Evolutionary conservation across 495 filamentous ascomycete species (phyloP), one percentile per base, ranked within the genome.

Genomic region (Hypoxylon trugodes): DNA sequence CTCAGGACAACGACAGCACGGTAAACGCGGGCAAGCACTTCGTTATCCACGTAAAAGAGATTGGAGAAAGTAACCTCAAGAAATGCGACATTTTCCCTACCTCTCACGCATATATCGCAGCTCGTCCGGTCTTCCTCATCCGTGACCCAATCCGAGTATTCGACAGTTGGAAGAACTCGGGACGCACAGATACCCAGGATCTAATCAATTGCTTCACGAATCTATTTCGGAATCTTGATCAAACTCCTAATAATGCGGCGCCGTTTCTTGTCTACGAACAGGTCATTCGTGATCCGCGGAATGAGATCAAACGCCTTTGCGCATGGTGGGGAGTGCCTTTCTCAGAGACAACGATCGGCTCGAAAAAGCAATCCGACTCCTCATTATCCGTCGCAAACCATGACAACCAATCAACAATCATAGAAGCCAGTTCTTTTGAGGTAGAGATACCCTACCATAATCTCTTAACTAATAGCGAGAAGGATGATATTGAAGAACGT

Each of bases 121-220:
- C 15, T 19, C 28, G 38, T 2, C 48, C 40, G 0, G 21, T 61
- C 6, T 36, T 61, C 30, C 21, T 61, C 16, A 26, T 61, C 0
- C 30, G 58, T 18, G 58, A 61, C 24, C 48, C 58, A 10, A 30
- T 53, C 10, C 38, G 38, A 18, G 58, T 30, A 1, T 53, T 61
- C 19, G 40, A 53, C 16, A 54, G 15, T 12, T 61, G 47, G 48
- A 54, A 61, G 28, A 47, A 40, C 1, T 4, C 33, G 9, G 58
- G 48, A 26, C 41, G 40, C 38, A 30, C 48, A 1, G 41, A 47
- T 21, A 0, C 51, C 9, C 37, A 32, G 13, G 16, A 21, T 12
- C 6, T 61, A 15, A 53, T 53, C 8, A 15, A 47, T 28, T 30
- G 28, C 30, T 48, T n/a, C n/a, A 46, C 15, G 16, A 22, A 9